Evolutionary conservation across 352 stramenopile genomes (phyloP).

Genomic region (Globisporangium solare): DNA sequence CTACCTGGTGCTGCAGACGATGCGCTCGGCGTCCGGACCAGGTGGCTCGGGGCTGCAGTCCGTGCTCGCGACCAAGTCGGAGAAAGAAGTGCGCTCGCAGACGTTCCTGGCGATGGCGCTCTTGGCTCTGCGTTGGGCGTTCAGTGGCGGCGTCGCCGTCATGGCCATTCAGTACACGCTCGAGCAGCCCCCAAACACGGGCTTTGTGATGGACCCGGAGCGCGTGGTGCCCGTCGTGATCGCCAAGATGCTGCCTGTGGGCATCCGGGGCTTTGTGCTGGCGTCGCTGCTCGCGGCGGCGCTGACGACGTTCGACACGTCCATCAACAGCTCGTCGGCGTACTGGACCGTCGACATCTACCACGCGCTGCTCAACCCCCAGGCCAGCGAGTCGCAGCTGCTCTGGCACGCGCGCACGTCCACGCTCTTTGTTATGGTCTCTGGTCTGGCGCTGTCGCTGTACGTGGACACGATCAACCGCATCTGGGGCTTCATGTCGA

Average conservation of each 20-base stretch:
- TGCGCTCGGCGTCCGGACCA: conserved; percentile 64
- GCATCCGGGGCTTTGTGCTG: conserved; percentile 63
- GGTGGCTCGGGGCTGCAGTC: conserved; percentile 65
- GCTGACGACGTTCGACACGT: conserved; percentile 78
- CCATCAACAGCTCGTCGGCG: conserved; percentile 70
- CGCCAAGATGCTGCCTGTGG: conserved; percentile 61
- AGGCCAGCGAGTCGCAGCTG: conserved; percentile 48
- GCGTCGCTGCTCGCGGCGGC: conserved; percentile 64
- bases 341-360: conserved; percentile 86
- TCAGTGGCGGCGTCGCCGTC: conserved; percentile 65
- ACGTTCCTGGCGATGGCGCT: conserved; percentile 76
- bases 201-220: conserved; percentile 60
- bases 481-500: conserved; percentile 81
- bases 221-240: conserved; percentile 73
- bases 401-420: conserved; percentile 64
- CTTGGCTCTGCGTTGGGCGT: conserved; percentile 66
- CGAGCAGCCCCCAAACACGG: conserved; percentile 17
- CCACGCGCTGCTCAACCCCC: conserved; percentile 57
- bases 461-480: conserved; percentile 73
- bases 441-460: conserved; percentile 54
- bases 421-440: conserved; percentile 53
- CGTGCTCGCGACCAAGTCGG: conserved; percentile 73
- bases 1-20: conserved; percentile 61
- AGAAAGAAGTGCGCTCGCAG: conserved; percentile 72
- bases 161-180: conserved; percentile 70